Conservation (phyloP, 2,329 filamentous ascomycete genomes). For the Stemphylium vesicarium region DNA sequence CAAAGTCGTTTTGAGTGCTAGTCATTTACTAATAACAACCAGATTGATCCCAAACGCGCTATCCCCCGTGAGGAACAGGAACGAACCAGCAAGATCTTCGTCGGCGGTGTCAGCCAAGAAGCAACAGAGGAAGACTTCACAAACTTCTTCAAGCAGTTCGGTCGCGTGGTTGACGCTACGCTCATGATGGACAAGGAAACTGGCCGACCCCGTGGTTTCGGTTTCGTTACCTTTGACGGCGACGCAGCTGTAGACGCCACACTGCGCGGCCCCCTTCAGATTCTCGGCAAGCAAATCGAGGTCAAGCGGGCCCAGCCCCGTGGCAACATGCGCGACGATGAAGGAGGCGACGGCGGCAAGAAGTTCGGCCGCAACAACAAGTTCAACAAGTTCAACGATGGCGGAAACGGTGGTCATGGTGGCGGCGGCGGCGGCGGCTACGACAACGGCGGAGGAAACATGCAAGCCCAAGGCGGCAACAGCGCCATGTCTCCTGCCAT, state of each 20-base stretch:
- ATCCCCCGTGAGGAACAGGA: slow-evolving; percentile 98
- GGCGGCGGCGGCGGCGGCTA: slow-evolving; percentile 54
- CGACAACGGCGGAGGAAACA: slow-evolving; percentile 56
- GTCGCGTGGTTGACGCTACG: slow-evolving; percentile 93
- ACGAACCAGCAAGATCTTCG: slow-evolving; percentile 98
- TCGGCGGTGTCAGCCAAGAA: slow-evolving; percentile 96
- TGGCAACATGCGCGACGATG: slow-evolving; percentile 91
- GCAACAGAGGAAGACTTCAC: slow-evolving; percentile 96
- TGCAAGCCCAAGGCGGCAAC: slow-evolving; percentile 46
- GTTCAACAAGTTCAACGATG: slow-evolving; percentile 45
- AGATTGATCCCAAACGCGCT: slow-evolving; percentile 98
- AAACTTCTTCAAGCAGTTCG: slow-evolving; percentile 96
- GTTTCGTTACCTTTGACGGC: slow-evolving; percentile 97
- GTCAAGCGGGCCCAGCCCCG: slow-evolving; percentile 97
- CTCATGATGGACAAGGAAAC: slow-evolving; percentile 99
- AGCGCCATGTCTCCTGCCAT: slow-evolving; percentile 87
- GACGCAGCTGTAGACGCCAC: slow-evolving; percentile 94
- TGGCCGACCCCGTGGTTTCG: slow-evolving; percentile 92
- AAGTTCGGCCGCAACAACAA: slow-evolving; percentile 49
- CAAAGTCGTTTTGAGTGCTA: slow-evolving; percentile 8
- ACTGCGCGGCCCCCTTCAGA: slow-evolving; percentile 82
- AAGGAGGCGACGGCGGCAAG: slow-evolving; percentile 69
- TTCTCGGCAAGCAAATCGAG: slow-evolving; percentile 94
- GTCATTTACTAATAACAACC: slow-evolving; percentile 23
- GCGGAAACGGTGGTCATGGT: slow-evolving; percentile 49